These are phyloP conservation scores for Trametopsis cervina DNA, from an alignment of 768 basidiomycete genomes.

Conservation along the genomic window DNA sequence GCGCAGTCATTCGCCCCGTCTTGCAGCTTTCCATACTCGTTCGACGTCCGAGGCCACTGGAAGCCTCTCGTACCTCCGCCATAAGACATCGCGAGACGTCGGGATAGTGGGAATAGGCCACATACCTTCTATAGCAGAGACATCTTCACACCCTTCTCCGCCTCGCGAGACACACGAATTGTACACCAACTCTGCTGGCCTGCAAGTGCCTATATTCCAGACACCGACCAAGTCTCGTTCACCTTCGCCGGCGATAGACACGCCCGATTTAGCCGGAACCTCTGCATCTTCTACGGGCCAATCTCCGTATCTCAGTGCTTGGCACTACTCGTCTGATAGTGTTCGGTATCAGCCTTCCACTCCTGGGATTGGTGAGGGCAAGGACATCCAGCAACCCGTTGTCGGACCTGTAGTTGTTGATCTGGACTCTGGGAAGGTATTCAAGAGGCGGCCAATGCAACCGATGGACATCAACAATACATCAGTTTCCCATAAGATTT, in stretches of 20 bases:
- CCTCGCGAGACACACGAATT: slow-evolving; percentile 7
- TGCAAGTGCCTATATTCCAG: slow-evolving; percentile 30
- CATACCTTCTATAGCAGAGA: slow-evolving; percentile 19
- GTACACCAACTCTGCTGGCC: slow-evolving; percentile 8
- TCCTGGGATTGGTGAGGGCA: slow-evolving; percentile 56
- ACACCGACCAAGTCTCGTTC: slow-evolving; percentile 26
- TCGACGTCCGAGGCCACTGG: slow-evolving; percentile 40
- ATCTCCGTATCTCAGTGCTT: slow-evolving; percentile 3
- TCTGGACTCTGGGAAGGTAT: slow-evolving; percentile 26
- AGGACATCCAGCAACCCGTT: slow-evolving; percentile 52
- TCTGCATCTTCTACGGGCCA: slow-evolving; percentile 8
- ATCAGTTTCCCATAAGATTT: slow-evolving; percentile 13
- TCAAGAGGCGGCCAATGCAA: slow-evolving; percentile 1
- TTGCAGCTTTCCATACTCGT: slow-evolving; percentile 30
- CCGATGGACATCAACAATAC: not conserved
- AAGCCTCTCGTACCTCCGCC: slow-evolving; percentile 28
- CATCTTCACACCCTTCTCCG: slow-evolving; percentile 4
- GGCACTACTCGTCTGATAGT: slow-evolving; percentile 15
- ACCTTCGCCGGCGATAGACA: slow-evolving; percentile 20
- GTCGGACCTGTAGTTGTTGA: slow-evolving; percentile 56
- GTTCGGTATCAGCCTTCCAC: slow-evolving; percentile 35
- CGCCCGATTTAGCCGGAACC: slow-evolving; percentile 16
- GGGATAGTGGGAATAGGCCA: slow-evolving; percentile 43
- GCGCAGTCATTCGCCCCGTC: not conserved
- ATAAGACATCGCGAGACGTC: slow-evolving; percentile 42